Conservation (phyloP, 1,284 basidiomycete species). For the Phellinidium pouzarii region DNA sequence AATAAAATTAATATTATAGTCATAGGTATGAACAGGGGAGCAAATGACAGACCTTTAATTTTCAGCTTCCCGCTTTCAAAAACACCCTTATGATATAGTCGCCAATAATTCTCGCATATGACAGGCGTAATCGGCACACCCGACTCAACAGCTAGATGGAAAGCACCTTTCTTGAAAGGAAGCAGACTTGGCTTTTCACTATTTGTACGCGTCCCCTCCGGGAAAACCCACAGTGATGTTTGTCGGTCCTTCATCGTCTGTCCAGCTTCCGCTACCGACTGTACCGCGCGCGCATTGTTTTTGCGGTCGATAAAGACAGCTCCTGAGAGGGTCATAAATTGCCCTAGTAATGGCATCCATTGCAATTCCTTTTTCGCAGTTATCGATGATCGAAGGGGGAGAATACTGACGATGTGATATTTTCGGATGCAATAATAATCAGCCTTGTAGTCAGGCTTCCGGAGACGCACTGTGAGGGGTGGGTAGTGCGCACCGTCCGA, state of each 20-base stretch:
- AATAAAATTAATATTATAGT: slow-evolving; percentile 10
- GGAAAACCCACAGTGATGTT: slow-evolving; percentile 86
- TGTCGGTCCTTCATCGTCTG: slow-evolving; percentile 73
- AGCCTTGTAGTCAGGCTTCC: not conserved
- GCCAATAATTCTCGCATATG: slow-evolving; percentile 92
- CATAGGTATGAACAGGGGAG: slow-evolving; percentile 8
- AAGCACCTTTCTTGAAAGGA: slow-evolving; percentile 97
- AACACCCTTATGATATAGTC: slow-evolving; percentile 71
- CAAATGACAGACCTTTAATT: slow-evolving; percentile 58
- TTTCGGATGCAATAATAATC: slow-evolving; percentile 5
- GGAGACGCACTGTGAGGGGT: not conserved
- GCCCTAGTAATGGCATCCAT: slow-evolving; percentile 82
- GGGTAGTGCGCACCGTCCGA: slow-evolving; percentile 60
- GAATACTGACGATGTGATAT: slow-evolving; percentile 48
- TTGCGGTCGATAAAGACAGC: slow-evolving; percentile 91
- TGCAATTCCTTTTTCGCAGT: slow-evolving; percentile 93
- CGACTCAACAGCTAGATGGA: slow-evolving; percentile 90
- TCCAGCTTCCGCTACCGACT: slow-evolving; percentile 73
- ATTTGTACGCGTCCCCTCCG: slow-evolving; percentile 84
- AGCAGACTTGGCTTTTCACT: slow-evolving; percentile 63
- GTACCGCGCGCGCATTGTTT: slow-evolving; percentile 71
- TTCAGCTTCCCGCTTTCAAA: slow-evolving; percentile 77
- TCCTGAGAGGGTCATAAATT: slow-evolving; percentile 89
- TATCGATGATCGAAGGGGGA: slow-evolving; percentile 80
- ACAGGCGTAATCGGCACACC: slow-evolving; percentile 87